Percentiles rank a stretch among this genome's conserved stretches.
These are phyloP conservation scores for Aureobasidium sp. DNA, from an alignment of 2,329 filamentous ascomycete genomes.

Conservation along the genomic window DNA sequence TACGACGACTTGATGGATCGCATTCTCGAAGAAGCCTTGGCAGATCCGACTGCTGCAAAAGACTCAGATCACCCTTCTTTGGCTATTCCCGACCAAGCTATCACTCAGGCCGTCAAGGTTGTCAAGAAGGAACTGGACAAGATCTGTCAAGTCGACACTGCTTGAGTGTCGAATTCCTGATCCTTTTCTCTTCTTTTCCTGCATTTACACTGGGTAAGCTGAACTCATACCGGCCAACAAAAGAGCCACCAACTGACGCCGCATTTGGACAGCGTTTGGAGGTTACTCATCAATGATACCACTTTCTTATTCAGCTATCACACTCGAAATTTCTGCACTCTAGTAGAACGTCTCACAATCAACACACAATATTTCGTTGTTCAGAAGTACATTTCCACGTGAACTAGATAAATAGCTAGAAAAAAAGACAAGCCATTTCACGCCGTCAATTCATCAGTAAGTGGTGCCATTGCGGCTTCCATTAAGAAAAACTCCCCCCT, in stretches of 20 bases:
- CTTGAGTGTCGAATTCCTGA: neutral
- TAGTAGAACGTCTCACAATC: neutral
- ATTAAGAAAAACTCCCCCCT: neutral
- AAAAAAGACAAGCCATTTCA: slow-evolving; percentile 10
- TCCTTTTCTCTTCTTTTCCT: neutral
- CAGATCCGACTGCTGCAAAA: neutral
- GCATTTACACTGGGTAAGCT: neutral
- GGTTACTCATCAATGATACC: slow-evolving; percentile 3
- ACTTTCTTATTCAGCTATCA: neutral
- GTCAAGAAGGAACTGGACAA: slow-evolving; percentile 41
- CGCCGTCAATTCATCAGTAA: slow-evolving; percentile 10
- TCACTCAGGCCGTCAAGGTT: slow-evolving; percentile 46
- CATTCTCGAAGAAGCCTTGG: slow-evolving; percentile 42
- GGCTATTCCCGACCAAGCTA: slow-evolving; percentile 33
- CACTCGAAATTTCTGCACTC: too few relatives aligned
- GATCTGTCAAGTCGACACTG: slow-evolving; percentile 11
- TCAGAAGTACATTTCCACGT: slow-evolving; percentile 7
- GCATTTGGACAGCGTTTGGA: neutral
- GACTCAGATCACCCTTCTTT: slow-evolving; percentile 11
- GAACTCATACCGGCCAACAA: neutral
- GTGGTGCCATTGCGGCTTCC: slow-evolving; percentile 6
- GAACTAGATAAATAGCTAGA: slow-evolving; percentile 12
- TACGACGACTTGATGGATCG: slow-evolving; percentile 51
- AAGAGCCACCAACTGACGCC: neutral
- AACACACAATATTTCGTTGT: neutral